phyloP scores from a whole-genome alignment of 2,329 filamentous ascomycete species.

The Teratosphaeria destructans region DNA sequence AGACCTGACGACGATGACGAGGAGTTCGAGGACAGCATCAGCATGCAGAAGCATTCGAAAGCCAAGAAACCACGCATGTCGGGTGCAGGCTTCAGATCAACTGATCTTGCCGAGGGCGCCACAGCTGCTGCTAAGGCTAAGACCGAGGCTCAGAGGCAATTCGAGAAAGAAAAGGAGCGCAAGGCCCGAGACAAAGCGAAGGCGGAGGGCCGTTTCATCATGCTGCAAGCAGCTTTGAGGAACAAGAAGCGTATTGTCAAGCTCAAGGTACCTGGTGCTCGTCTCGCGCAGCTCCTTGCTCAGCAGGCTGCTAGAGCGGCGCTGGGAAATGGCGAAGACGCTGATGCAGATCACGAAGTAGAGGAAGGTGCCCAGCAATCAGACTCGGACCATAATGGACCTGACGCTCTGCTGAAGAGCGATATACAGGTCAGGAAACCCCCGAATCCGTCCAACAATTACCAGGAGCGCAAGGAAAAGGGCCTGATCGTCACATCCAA shows the following conservation, averaged over 20 bases:
- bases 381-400: constrained; percentile 10
- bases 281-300: constrained; percentile 28
- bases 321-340: constrained; percentile 12
- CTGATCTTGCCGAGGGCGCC: constrained; percentile 20
- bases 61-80: constrained; percentile 24
- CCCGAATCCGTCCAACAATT: constrained; percentile 16
- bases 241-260: constrained; percentile 35
- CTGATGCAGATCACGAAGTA: constrained; percentile 21
- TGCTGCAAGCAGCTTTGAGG: constrained; percentile 36
- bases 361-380: constrained; percentile 14
- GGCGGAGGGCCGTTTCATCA: constrained; percentile 35
- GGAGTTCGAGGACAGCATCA: constrained; percentile 26
- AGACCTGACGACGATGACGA: constrained; percentile 17
- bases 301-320: constrained; percentile 21
- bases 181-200: constrained; percentile 30
- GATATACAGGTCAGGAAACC: constrained; percentile 24
- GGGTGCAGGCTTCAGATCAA: constrained; percentile 22
- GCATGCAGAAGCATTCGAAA: constrained; percentile 26
- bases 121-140: constrained; percentile 23
- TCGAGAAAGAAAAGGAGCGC: constrained; percentile 36
- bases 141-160: constrained; percentile 36
- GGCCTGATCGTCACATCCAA: constrained; percentile 19
- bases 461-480: constrained; percentile 28
- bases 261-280: constrained; percentile 27
- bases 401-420: constrained; percentile 18